Evolutionary conservation across 2,329 filamentous ascomycete genomes (phyloP), one percentile per base, ranked within the genome.

Genomic region (Neofusicoccum umdonicola): DNA sequence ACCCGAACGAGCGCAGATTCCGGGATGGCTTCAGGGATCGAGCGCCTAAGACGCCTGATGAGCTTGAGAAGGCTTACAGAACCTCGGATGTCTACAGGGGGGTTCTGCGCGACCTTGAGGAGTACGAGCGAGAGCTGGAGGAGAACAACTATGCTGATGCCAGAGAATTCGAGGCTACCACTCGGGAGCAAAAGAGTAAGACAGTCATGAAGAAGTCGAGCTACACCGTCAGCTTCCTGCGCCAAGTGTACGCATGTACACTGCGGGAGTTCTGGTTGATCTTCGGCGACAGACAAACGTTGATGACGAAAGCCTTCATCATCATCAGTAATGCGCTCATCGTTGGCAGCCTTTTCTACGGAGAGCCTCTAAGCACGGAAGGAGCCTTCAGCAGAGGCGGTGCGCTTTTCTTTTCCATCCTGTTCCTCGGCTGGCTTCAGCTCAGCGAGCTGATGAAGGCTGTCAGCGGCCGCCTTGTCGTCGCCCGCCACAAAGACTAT

Each of bases 291-390:
- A 88, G 84, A 66, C 88, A 87, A 0, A 89, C 90, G 0, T 82
- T 95, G 1, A 89, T 88, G 74, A 94, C 90, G 45, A 95, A 94
- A 69, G 83, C 90, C 66, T 90, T 92, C 76, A 92, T 92, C 73
- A 90, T 93, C 70, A 77, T 94, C 65, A 84, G 88, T 65, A 91
- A 91, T 73, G 85, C 78, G 63, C 82, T 96, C 9, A 91, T 96
- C 67, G 88, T 93, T 62, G 89, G 90, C 1, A 91, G 89, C 2
- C 81, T 95, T 17, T 95, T 95, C 78, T 91, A 92, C 70, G 90
- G 86, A 12, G 81, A 88, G 71, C 78, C 85, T 0, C 70, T 83
- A 4, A 81, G 85, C 69, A 88, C 87, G 1, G 81, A 79, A 45
- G 88, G 88, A 41, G 85, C 87, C 12, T 90, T 90, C 73, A 79